phyloP scores from a whole-genome alignment of 2,329 filamentous ascomycete species.

The Paecilomyces niveus region DNA sequence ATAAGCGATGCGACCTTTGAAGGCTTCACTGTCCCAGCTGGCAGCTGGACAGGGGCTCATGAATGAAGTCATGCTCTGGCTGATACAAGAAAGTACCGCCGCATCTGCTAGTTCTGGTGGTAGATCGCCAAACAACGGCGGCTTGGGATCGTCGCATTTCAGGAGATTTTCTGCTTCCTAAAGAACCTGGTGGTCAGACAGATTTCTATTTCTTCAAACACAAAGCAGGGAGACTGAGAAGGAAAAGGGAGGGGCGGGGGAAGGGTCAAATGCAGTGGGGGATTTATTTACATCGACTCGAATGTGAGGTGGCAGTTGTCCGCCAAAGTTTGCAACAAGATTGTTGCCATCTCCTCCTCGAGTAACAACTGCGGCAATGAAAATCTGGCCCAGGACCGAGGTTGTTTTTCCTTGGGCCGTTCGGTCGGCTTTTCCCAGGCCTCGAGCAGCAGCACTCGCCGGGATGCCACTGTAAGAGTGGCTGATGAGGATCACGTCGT shows the following conservation, averaged over 20 bases:
- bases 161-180: slow-evolving; percentile 7
- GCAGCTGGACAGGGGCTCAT: too few species aligned
- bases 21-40: too few species aligned
- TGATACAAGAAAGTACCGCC: slow-evolving; percentile 5
- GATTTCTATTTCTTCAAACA: too few species aligned
- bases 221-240: too few species aligned
- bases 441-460: too few species aligned
- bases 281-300: slow-evolving; percentile 6
- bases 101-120: slow-evolving; percentile 5
- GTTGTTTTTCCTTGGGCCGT: slow-evolving; percentile 6
- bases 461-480: too few species aligned
- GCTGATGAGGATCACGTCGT: too few species aligned
- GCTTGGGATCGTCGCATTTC: slow-evolving; percentile 8
- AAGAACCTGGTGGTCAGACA: not conserved
- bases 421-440: slow-evolving; percentile 1
- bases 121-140: slow-evolving; percentile 7
- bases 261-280: not conserved
- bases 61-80: not conserved
- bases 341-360: slow-evolving; percentile 4
- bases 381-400: slow-evolving; percentile 13
- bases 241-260: not conserved
- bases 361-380: slow-evolving; percentile 8
- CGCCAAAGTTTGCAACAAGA: slow-evolving; percentile 5
- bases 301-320: slow-evolving; percentile 5
- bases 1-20: too few species aligned